Conservation (phyloP, 1,139 yeast species). For the Candida sanyaensis region DNA sequence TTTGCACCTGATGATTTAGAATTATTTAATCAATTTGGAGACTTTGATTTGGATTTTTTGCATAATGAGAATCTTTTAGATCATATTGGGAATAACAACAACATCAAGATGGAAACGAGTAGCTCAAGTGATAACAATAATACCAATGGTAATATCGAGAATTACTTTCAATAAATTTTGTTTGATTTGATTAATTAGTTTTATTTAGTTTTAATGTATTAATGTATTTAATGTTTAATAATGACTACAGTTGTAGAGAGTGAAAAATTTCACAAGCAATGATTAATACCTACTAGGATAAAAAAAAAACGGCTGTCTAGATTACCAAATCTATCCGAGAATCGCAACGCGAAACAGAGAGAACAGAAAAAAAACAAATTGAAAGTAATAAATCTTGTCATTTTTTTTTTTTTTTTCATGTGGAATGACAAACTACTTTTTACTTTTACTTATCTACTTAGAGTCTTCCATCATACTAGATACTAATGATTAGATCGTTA, state of each 20-base stretch:
- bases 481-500: background rate
- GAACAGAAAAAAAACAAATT: background rate
- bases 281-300: too few species aligned
- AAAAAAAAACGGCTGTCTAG: background rate
- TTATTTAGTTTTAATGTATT: background rate
- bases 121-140: background rate
- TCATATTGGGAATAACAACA: conserved; percentile 10
- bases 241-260: background rate
- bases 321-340: background rate
- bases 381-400: background rate
- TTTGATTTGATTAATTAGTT: background rate
- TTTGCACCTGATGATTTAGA: conserved; percentile 9
- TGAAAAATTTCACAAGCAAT: background rate
- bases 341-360: background rate
- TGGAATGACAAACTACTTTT: background rate
- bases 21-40: conserved; percentile 14
- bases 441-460: background rate
- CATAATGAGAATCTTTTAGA: conserved; percentile 28
- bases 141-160: background rate
- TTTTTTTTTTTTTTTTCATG: background rate
- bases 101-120: background rate
- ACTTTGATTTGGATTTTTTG: conserved; percentile 36
- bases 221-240: background rate
- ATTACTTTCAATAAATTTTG: background rate
- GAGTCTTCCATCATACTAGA: background rate